Evolutionary conservation across 768 basidiomycete species (phyloP).

Genomic region (Heimioporus sp.): DNA sequence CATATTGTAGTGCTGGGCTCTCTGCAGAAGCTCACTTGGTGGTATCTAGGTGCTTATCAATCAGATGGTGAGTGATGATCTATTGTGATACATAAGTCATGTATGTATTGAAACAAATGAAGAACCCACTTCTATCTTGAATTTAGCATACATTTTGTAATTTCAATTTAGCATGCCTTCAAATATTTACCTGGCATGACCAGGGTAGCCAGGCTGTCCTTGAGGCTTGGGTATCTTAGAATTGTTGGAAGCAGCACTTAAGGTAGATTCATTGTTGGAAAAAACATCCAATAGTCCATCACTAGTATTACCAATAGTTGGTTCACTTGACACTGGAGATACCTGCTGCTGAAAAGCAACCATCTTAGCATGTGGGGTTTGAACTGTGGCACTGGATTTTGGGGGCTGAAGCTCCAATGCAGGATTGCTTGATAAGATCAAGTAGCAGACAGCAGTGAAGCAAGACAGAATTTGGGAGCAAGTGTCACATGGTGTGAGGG

Average conservation of each 20-base stretch:
- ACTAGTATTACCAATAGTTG: no score
- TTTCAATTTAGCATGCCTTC: conserved; percentile 19
- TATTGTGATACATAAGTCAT: background rate
- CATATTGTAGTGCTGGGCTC: background rate
- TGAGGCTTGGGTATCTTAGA: conserved; percentile 24
- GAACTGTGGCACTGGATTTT: no score
- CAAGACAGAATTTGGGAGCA: no score
- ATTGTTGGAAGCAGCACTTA: background rate
- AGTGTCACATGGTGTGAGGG: no score
- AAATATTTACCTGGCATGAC: conserved; percentile 26
- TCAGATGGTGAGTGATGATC: background rate
- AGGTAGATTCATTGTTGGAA: background rate
- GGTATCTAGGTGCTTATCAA: conserved; percentile 5
- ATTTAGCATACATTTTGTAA: conserved; percentile 6
- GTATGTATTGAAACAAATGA: no score
- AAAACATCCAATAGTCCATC: background rate
- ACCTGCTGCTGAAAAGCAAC: no score
- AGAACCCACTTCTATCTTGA: conserved; percentile 23
- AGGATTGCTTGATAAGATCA: no score
- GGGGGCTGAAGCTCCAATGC: no score
- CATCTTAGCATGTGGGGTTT: no score
- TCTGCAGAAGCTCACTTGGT: conserved; percentile 10
- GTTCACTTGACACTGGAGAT: no score
- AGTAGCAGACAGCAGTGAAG: no score
- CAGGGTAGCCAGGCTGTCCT: conserved; percentile 22